phyloP scores from a whole-genome alignment of 257 asterid species.

The Nicotiana paniculata region DNA sequence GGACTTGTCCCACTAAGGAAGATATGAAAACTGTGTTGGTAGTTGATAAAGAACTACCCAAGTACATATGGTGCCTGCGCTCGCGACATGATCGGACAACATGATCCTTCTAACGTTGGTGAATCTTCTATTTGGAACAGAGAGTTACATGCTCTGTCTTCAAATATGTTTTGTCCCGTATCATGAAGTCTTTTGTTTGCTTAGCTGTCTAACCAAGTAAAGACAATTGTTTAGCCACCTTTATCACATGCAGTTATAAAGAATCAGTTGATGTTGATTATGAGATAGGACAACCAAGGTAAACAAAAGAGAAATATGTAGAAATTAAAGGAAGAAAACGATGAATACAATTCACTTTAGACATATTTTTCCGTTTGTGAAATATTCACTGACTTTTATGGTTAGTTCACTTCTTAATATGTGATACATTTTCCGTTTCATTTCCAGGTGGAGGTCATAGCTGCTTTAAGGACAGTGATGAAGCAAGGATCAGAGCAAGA shows the following conservation, averaged over 20 bases:
- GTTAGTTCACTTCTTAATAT: neutral
- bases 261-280: neutral
- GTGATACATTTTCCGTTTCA: neutral
- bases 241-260: neutral
- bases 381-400: neutral
- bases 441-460: slow-evolving; percentile 93
- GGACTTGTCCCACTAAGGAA: neutral
- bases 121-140: neutral
- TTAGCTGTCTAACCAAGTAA: neutral
- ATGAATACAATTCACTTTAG: neutral
- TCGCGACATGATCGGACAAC: too few relatives aligned
- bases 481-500: slow-evolving; percentile 71
- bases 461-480: slow-evolving; percentile 89
- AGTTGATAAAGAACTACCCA: neutral
- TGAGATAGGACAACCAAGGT: neutral
- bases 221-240: neutral
- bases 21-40: neutral
- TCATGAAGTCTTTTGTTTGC: neutral
- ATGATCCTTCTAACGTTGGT: neutral
- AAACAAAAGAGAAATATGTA: neutral
- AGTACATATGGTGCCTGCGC: neutral
- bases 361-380: neutral
- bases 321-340: neutral
- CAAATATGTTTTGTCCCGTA: neutral
- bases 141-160: neutral